Conservation (phyloP, 495 filamentous ascomycete genomes). For the Penicillium silybi region DNA sequence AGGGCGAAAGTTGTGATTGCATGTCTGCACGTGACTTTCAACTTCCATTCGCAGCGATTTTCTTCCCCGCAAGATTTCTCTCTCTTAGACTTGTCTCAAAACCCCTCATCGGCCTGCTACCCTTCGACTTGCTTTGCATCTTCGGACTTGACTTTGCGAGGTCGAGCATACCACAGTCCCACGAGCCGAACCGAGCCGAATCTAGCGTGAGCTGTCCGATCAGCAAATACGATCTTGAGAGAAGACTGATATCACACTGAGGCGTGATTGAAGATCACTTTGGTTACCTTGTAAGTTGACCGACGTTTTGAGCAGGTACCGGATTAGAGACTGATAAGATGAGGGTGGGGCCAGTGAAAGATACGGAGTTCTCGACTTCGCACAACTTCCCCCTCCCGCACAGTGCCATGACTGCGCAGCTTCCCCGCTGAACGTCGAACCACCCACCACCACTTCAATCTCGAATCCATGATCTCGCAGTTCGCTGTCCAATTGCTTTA, state of each 20-base stretch:
- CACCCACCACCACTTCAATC: constrained; percentile 1
- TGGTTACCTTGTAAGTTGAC: not conserved
- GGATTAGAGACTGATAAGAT: constrained; percentile 18
- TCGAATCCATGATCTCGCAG: not conserved
- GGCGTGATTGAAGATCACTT: not conserved
- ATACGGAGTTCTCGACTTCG: constrained; percentile 22
- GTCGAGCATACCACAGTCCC: constrained; percentile 24
- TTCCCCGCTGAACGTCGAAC: constrained; percentile 25
- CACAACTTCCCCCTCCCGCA: constrained; percentile 40
- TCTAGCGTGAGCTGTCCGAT: constrained; percentile 21
- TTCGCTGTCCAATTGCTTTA: not conserved
- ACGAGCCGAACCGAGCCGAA: constrained; percentile 30
- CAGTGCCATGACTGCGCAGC: constrained; percentile 32
- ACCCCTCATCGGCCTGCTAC: not conserved
- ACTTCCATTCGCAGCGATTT: constrained; percentile 1
- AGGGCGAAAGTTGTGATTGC: not conserved
- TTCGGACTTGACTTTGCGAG: not conserved
- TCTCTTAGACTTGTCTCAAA: too few species aligned
- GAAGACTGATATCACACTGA: not conserved
- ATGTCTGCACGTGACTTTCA: constrained; percentile 4
- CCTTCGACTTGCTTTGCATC: not conserved
- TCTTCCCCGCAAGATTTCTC: constrained; percentile 8
- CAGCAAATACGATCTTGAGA: constrained; percentile 5
- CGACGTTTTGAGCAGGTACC: not conserved
- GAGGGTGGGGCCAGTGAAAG: constrained; percentile 21